phyloP scores from a whole-genome alignment of 192 early-diverging fungal genomes.

The Coemansia sp. region DNA sequence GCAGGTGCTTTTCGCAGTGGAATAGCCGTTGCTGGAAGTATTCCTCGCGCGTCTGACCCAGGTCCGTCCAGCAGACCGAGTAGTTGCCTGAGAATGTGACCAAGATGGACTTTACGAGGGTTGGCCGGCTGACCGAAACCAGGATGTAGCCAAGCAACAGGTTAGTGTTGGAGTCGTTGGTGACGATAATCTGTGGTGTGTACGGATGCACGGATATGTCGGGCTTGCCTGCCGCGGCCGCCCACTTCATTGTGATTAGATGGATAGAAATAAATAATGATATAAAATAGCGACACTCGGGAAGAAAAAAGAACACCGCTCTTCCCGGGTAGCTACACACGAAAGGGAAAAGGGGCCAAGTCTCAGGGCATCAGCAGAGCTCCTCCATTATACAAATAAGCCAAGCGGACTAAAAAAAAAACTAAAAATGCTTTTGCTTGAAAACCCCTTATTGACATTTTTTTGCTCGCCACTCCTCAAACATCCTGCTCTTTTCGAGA shows the following conservation, averaged over 20 bases:
- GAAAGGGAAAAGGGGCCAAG: too few species aligned
- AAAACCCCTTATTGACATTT: too few species aligned
- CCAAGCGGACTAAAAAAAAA: too few species aligned
- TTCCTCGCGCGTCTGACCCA: conserved; percentile 15
- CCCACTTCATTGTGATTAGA: conserved; percentile 27
- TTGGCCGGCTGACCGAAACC: conserved; percentile 9
- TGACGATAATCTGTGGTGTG: conserved; percentile 31
- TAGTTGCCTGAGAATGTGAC: conserved; percentile 26
- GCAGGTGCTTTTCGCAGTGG: conserved; percentile 11
- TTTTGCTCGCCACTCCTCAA: too few species aligned
- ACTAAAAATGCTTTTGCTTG: too few species aligned
- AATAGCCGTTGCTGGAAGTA: conserved; percentile 35
- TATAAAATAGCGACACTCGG: too few species aligned
- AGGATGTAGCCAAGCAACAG: conserved; percentile 26
- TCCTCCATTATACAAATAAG: too few species aligned
- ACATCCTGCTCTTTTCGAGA: too few species aligned
- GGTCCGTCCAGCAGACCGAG: conserved; percentile 23
- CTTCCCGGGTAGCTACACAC: too few species aligned
- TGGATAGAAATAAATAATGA: neutral
- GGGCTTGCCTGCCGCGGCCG: conserved; percentile 4
- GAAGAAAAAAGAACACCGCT: too few species aligned
- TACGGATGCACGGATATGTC: conserved; percentile 20
- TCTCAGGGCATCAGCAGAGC: too few species aligned
- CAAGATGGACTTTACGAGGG: conserved; percentile 17
- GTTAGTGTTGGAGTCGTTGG: conserved; percentile 32